Conservation (phyloP, 306 rosid species). For the Sesbania bispinosa region DNA sequence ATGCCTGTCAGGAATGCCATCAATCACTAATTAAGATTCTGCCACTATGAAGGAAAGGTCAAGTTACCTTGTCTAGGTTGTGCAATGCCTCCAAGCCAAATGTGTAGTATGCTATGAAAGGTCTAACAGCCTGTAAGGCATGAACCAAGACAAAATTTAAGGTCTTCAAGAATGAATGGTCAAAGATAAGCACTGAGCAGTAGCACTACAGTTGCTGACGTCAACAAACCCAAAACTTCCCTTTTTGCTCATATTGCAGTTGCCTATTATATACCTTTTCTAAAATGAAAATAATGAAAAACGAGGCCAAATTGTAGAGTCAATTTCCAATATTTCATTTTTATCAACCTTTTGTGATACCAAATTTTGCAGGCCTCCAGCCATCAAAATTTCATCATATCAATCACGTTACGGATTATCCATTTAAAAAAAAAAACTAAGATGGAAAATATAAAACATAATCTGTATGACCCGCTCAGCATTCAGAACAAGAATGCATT, state of each 20-base stretch:
- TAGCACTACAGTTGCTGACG: not conserved
- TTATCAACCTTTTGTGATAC: not conserved
- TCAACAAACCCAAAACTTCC: not conserved
- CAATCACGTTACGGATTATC: not conserved
- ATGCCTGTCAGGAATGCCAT: not conserved
- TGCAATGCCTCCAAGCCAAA: conserved; percentile 51
- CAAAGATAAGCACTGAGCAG: not conserved
- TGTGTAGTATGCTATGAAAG: conserved; percentile 71
- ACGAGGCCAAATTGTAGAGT: not conserved
- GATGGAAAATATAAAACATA: no score
- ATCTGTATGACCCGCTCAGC: not conserved
- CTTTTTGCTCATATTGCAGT: not conserved
- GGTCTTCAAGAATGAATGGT: not conserved
- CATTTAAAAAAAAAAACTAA: no score
- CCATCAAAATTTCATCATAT: not conserved
- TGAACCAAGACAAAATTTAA: conserved; percentile 16
- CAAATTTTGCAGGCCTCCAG: not conserved
- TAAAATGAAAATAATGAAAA: not conserved
- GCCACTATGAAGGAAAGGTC: not conserved
- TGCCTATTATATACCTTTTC: not conserved
- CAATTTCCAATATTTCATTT: not conserved
- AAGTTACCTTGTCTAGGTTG: conserved; percentile 64
- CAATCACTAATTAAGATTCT: not conserved
- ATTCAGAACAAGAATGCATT: not conserved
- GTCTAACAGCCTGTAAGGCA: conserved; percentile 71